These are phyloP conservation scores for Endothia cerciana DNA, from an alignment of 2,329 filamentous ascomycete species.

Conservation along the genomic window DNA sequence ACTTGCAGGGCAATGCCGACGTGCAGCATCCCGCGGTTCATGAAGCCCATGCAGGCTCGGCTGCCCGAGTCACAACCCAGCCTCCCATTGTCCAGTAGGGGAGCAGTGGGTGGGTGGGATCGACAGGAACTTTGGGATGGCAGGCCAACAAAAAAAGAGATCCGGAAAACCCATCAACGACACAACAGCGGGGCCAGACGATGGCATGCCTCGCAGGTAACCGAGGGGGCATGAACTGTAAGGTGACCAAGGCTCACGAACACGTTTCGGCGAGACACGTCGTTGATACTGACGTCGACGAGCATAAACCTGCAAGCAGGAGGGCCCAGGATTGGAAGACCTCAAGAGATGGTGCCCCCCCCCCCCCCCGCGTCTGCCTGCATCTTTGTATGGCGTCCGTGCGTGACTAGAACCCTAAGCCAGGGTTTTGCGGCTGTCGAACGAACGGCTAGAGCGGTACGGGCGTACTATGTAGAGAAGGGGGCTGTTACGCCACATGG, in stretches of 20 bases:
- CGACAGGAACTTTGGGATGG: not conserved
- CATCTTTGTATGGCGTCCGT: too few relatives aligned
- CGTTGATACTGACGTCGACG: constrained; percentile 2
- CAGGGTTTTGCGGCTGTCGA: too few relatives aligned
- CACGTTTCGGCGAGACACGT: constrained; percentile 1
- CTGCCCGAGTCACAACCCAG: not conserved
- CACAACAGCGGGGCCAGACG: not conserved
- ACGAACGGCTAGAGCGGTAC: too few relatives aligned
- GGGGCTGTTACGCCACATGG: constrained; percentile 19
- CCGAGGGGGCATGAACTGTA: too few relatives aligned
- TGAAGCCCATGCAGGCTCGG: constrained; percentile 2
- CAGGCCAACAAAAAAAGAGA: not conserved
- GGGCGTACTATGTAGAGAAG: not conserved
- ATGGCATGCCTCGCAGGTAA: not conserved
- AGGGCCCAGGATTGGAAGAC: too few relatives aligned
- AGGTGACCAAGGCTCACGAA: too few relatives aligned
- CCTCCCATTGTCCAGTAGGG: not conserved
- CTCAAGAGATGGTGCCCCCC: too few relatives aligned
- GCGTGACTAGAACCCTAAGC: too few relatives aligned
- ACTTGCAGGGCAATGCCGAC: constrained; percentile 4
- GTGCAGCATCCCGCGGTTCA: constrained; percentile 9
- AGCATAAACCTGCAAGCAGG: not conserved
- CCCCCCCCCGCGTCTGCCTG: too few relatives aligned
- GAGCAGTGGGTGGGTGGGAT: not conserved
- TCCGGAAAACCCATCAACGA: not conserved